Evolutionary conservation across 2,329 filamentous ascomycete genomes (phyloP).

Genomic region (Apiospora koreana): DNA sequence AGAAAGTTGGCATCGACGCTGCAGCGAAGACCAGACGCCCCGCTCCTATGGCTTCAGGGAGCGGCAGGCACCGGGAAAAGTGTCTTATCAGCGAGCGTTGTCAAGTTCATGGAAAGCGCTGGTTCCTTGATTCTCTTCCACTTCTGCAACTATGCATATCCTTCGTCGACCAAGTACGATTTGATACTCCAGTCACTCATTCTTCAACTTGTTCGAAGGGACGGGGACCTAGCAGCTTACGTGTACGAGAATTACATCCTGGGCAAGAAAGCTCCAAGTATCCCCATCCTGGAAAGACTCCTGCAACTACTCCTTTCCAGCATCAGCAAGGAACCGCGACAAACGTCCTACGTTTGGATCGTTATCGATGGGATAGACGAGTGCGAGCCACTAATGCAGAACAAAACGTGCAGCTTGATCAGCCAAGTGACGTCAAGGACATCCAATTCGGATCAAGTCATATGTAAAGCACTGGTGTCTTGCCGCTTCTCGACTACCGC

Average conservation of each 20-base stretch:
- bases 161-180: constrained; percentile 34
- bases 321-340: constrained; percentile 14
- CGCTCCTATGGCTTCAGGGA: constrained; percentile 36
- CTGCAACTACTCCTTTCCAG: constrained; percentile 17
- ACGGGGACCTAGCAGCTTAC: constrained; percentile 27
- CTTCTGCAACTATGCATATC: constrained; percentile 35
- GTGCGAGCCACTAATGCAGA: constrained; percentile 21
- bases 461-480: constrained; percentile 31
- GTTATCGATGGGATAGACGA: constrained; percentile 32
- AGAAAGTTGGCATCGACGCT: constrained; percentile 29
- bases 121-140: constrained; percentile 29
- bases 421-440: constrained; percentile 11
- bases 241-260: constrained; percentile 27
- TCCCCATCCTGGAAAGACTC: constrained; percentile 25
- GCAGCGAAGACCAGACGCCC: constrained; percentile 17
- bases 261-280: constrained; percentile 20
- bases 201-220: constrained; percentile 28
- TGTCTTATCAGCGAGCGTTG: constrained; percentile 31
- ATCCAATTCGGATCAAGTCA: constrained; percentile 11
- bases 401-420: constrained; percentile 11
- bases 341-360: constrained; percentile 24
- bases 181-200: constrained; percentile 34
- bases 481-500: constrained; percentile 22
- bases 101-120: constrained; percentile 26
- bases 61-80: constrained; percentile 39